Conservation (phyloP, 306 rosid genomes). For the Adenanthera pavonina region DNA sequence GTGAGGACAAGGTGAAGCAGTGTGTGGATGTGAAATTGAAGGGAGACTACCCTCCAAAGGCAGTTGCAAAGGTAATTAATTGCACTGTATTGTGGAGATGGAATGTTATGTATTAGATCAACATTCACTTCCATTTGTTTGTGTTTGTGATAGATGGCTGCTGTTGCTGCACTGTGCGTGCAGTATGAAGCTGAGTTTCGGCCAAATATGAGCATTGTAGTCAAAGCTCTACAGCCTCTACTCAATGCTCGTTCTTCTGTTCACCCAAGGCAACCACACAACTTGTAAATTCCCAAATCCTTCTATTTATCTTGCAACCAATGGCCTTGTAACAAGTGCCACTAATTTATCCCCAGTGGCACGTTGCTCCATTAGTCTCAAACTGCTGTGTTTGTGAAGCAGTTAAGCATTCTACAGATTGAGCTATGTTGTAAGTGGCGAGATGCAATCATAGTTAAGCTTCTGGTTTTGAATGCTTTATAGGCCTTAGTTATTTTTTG, state of each 20-base stretch:
- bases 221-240: constrained; percentile 54
- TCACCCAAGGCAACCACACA: constrained; percentile 35
- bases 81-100: constrained; percentile 4
- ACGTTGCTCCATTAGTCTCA: background rate
- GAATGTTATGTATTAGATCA: background rate
- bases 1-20: constrained; percentile 65
- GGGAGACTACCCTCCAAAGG: constrained; percentile 64
- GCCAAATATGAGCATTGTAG: constrained; percentile 59
- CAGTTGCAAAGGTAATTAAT: constrained; percentile 60
- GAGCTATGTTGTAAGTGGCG: background rate
- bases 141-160: constrained; percentile 49
- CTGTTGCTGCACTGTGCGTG: constrained; percentile 60
- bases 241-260: constrained; percentile 44
- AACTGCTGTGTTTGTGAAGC: background rate
- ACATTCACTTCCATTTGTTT: background rate
- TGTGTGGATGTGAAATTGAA: constrained; percentile 56
- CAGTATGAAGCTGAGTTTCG: constrained; percentile 61
- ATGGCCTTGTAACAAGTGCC: background rate
- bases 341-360: background rate
- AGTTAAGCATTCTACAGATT: background rate
- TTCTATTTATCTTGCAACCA: background rate
- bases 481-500: background rate
- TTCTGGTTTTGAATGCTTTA: background rate
- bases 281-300: constrained; percentile 29
- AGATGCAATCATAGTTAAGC: background rate